Conservation (phyloP, 345 rosid genomes). For the Eucalyptus marginata region DNA sequence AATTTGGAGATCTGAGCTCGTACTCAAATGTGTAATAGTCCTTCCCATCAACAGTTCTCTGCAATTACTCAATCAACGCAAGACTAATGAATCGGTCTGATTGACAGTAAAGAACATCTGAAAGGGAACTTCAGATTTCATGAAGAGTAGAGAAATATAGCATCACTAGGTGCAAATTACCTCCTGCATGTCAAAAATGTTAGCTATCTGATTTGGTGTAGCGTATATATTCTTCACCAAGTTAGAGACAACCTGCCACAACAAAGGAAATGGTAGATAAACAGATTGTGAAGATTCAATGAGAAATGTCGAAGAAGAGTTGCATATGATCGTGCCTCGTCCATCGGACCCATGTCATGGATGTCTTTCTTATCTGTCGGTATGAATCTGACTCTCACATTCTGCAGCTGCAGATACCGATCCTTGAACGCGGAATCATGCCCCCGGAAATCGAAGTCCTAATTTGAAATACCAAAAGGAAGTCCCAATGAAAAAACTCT, state of each 20-base stretch:
- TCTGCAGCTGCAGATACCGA: slow-evolving; percentile 59
- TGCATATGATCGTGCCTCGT: slow-evolving; percentile 31
- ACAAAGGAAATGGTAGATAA: not conserved
- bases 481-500: not conserved
- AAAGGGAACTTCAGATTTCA: not conserved
- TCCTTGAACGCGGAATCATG: slow-evolving; percentile 92
- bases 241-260: slow-evolving; percentile 40
- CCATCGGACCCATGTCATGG: slow-evolving; percentile 75
- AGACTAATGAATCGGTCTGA: not conserved
- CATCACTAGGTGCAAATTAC: slow-evolving; percentile 7
- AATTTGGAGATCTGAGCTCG: slow-evolving; percentile 55
- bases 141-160: not conserved
- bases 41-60: slow-evolving; percentile 59
- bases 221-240: slow-evolving; percentile 53
- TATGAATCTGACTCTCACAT: slow-evolving; percentile 79
- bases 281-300: not conserved
- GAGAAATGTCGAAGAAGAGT: not conserved
- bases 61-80: not conserved
- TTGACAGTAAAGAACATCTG: not conserved
- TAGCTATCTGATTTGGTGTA: slow-evolving; percentile 61
- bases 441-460: slow-evolving; percentile 82
- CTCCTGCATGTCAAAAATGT: slow-evolving; percentile 58
- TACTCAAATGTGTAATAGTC: slow-evolving; percentile 80
- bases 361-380: slow-evolving; percentile 67
- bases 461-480: not conserved